A percentile compares a stretch with the other conserved stretches of the same genome.
These are phyloP conservation scores for Petrea volubilis DNA, from an alignment of 257 asterid genomes.

Conservation along the genomic window DNA sequence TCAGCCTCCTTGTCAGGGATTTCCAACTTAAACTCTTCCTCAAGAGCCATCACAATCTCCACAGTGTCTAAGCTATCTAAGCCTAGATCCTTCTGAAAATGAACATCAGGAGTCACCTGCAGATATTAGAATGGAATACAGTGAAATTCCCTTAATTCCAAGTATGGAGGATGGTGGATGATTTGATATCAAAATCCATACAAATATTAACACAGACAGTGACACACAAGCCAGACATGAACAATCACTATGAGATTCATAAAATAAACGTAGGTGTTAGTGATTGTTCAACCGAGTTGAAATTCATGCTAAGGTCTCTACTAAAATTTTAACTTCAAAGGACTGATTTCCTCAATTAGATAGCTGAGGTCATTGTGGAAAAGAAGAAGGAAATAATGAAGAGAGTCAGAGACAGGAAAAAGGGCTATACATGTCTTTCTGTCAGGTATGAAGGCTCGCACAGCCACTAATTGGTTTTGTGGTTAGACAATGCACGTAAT, in stretches of 20 bases:
- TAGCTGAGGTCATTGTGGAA: not conserved
- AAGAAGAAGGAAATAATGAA: not conserved
- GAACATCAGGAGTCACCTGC: constrained; percentile 79
- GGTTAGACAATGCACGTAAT: not conserved
- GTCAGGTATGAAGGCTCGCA: too few relatives aligned
- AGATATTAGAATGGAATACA: constrained; percentile 11
- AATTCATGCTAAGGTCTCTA: not conserved
- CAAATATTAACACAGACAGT: not conserved
- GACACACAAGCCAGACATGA: not conserved
- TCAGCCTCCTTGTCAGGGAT: constrained; percentile 88
- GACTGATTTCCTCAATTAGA: not conserved
- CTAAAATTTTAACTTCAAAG: not conserved
- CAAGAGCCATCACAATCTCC: constrained; percentile 82
- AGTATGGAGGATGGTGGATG: not conserved
- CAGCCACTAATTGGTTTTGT: not conserved
- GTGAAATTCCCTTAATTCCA: not conserved
- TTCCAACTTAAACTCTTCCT: constrained; percentile 87
- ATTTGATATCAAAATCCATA: not conserved
- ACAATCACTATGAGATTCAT: not conserved
- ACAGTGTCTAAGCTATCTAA: constrained; percentile 84
- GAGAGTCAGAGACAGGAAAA: not conserved
- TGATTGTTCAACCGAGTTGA: not conserved
- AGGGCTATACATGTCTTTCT: not conserved
- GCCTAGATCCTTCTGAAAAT: constrained; percentile 76
- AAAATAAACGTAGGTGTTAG: not conserved